Percentiles rank a stretch among this genome's conserved stretches.
Conservation (phyloP, 176 grass and related monocot species). For the Rhynchospora tenuis region DNA sequence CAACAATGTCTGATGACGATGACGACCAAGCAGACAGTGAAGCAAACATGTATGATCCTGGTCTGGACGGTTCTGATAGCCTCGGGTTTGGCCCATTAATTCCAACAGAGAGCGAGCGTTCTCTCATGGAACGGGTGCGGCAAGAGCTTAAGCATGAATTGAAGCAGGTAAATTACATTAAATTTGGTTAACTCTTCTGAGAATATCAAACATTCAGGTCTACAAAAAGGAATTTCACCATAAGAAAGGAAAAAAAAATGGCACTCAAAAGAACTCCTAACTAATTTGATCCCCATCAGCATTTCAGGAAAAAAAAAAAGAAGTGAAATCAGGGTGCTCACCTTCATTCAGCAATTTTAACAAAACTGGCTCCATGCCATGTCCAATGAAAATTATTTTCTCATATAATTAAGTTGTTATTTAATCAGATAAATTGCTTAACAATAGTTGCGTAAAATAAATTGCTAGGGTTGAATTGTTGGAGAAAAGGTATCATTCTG, state of each 20-base stretch:
- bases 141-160: conserved; percentile 69
- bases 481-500: neutral
- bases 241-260: neutral
- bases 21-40: conserved; percentile 62
- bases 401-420: neutral
- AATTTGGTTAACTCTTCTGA: neutral
- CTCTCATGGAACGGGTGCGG: conserved; percentile 61
- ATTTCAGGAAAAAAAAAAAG: neutral
- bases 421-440: neutral
- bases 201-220: neutral
- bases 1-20: conserved; percentile 67
- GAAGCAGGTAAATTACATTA: conserved; percentile 35
- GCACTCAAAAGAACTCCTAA: neutral
- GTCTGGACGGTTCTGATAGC: conserved; percentile 39
- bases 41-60: conserved; percentile 53
- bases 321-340: neutral
- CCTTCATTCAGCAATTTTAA: neutral
- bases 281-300: neutral
- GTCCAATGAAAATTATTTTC: neutral
- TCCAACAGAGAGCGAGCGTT: conserved; percentile 65
- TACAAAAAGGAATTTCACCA: neutral
- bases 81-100: conserved; percentile 49
- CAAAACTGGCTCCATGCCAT: neutral
- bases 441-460: neutral
- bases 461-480: neutral